Conservation (phyloP, 2,329 filamentous ascomycete genomes). For the Akanthomyces lecanii region DNA sequence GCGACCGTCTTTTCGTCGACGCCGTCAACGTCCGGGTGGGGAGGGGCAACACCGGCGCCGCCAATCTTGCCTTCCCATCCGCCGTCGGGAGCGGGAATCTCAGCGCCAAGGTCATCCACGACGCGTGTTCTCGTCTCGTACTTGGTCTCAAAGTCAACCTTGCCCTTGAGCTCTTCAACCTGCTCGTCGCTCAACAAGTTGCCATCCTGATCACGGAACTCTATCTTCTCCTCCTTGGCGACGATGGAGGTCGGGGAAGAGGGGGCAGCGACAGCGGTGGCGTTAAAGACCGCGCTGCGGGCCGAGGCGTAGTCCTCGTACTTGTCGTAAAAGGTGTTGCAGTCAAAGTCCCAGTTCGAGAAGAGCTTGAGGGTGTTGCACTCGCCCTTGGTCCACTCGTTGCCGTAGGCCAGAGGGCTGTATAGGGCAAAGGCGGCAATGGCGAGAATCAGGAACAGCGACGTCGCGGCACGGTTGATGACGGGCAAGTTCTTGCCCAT, state of each 20-base stretch:
- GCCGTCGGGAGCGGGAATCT: slow-evolving; percentile 51
- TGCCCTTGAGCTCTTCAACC: slow-evolving; percentile 79
- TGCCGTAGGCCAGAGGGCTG: slow-evolving; percentile 86
- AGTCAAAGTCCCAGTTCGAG: slow-evolving; percentile 93
- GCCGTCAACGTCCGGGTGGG: slow-evolving; percentile 59
- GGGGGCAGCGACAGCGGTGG: slow-evolving; percentile 44
- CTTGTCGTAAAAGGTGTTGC: slow-evolving; percentile 79
- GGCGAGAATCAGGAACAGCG: slow-evolving; percentile 69
- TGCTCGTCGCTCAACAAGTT: slow-evolving; percentile 82
- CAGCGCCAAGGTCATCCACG: slow-evolving; percentile 74
- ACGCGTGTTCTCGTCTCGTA: slow-evolving; percentile 93
- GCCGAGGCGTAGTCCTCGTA: slow-evolving; percentile 27
- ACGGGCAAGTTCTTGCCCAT: slow-evolving; percentile 66
- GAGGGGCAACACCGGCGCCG: slow-evolving; percentile 47
- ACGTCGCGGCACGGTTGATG: slow-evolving; percentile 69
- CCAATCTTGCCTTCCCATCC: slow-evolving; percentile 33
- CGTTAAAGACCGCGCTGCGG: slow-evolving; percentile 34
- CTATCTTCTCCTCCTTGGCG: slow-evolving; percentile 71
- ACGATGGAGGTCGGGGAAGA: slow-evolving; percentile 44
- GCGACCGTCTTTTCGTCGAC: slow-evolving; percentile 54
- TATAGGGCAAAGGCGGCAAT: slow-evolving; percentile 79
- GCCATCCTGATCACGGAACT: slow-evolving; percentile 92
- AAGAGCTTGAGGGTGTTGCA: slow-evolving; percentile 87
- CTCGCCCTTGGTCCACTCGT: slow-evolving; percentile 84
- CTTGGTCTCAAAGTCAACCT: slow-evolving; percentile 91